These are phyloP conservation scores for Primulina tabacum DNA, from an alignment of 257 asterid genomes.

Conservation along the genomic window DNA sequence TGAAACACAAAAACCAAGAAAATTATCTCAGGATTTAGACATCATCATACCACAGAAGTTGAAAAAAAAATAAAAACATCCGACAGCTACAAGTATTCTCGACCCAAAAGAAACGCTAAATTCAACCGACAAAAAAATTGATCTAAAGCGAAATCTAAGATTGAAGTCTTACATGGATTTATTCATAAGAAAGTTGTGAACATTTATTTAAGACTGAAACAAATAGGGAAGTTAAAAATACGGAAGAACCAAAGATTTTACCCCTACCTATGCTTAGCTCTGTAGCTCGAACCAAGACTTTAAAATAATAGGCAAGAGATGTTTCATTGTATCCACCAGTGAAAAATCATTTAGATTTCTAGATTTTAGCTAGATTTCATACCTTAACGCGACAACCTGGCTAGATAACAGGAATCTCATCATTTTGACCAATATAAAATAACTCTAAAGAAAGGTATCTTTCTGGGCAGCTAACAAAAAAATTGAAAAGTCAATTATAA, in stretches of 20 bases:
- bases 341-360: no score
- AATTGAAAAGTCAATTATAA: no score
- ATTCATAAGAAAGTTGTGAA: background rate
- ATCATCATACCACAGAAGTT: background rate
- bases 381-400: no score
- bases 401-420: background rate
- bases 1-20: constrained; percentile 14
- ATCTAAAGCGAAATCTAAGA: background rate
- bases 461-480: background rate
- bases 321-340: no score
- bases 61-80: background rate
- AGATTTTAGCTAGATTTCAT: no score
- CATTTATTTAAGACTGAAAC: no score
- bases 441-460: background rate
- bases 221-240: no score
- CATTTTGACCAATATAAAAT: background rate
- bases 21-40: constrained; percentile 3
- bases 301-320: no score
- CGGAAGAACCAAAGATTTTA: no score
- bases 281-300: no score
- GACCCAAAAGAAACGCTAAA: no score
- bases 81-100: background rate
- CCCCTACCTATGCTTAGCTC: no score
- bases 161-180: background rate
- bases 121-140: background rate